Evolutionary conservation across 331 rosid genomes (phyloP).

Genomic region (Dryas integrifolia): DNA sequence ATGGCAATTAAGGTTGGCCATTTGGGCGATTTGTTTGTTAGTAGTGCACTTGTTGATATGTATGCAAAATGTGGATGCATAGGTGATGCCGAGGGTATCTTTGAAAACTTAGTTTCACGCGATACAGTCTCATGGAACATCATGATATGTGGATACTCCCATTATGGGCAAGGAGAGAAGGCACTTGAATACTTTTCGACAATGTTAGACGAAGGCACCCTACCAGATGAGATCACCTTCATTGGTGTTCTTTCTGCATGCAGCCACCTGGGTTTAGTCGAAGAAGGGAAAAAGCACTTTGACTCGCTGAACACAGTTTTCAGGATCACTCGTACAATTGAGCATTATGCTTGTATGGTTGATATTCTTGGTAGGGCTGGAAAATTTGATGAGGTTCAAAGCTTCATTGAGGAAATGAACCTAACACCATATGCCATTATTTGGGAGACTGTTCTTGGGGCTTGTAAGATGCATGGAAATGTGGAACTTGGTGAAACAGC

Average conservation of each 20-base stretch:
- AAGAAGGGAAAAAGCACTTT: conserved; percentile 50
- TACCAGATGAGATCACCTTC: conserved; percentile 55
- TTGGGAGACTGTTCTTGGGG: conserved; percentile 70
- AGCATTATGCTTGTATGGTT: conserved; percentile 66
- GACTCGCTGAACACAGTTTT: conserved; percentile 37
- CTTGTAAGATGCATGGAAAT: conserved; percentile 49
- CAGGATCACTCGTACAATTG: conserved; percentile 43
- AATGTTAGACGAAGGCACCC: conserved; percentile 45
- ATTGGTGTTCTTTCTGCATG: conserved; percentile 64
- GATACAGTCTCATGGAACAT: conserved; percentile 62
- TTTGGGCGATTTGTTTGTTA: conserved; percentile 46
- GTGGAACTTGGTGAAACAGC: conserved; percentile 49
- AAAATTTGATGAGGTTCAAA: conserved; percentile 54
- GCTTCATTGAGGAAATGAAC: conserved; percentile 47
- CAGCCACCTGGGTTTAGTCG: conserved; percentile 58
- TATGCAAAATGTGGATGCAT: conserved; percentile 46
- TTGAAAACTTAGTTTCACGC: conserved; percentile 34
- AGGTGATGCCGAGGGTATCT: conserved; percentile 56
- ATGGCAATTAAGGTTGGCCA: conserved; percentile 59
- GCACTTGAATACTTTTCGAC: conserved; percentile 45
- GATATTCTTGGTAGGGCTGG: conserved; percentile 68
- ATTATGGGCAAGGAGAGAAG: conserved; percentile 49
- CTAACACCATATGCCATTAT: conserved; percentile 43
- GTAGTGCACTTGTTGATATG: conserved; percentile 41
- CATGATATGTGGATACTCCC: conserved; percentile 62